Percentiles rank a stretch among this genome's conserved stretches.
phyloP scores from a whole-genome alignment of 176 grass and related monocot species.

The Metroxylon sagu region DNA sequence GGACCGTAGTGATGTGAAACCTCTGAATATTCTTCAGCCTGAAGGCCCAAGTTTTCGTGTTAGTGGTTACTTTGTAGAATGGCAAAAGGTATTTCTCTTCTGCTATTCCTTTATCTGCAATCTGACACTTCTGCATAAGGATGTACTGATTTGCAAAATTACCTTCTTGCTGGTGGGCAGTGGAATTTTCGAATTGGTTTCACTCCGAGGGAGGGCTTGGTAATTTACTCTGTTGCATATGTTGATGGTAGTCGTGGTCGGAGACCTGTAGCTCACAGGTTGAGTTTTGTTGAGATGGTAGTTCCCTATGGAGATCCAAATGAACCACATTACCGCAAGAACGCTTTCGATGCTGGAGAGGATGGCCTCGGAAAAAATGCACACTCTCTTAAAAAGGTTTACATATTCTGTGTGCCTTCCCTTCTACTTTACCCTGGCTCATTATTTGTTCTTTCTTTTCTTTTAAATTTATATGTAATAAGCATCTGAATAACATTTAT shows the following conservation, averaged over 20 bases:
- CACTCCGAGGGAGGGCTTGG: conserved; percentile 89
- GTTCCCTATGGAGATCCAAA: conserved; percentile 99
- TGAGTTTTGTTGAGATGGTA: conserved; percentile 99
- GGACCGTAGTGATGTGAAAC: conserved; percentile 90
- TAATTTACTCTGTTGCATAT: conserved; percentile 93
- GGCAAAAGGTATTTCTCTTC: conserved; percentile 70
- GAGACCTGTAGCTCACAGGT: conserved; percentile 75
- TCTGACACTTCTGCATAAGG: neutral
- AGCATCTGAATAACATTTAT: neutral
- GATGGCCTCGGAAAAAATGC: conserved; percentile 99
- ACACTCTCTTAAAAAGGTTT: conserved; percentile 98
- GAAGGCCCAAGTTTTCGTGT: conserved; percentile 95
- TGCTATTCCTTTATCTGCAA: neutral
- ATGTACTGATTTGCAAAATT: neutral
- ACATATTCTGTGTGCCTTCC: neutral
- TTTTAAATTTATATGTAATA: neutral
- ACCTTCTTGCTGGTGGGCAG: conserved; percentile 19
- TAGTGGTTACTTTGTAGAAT: conserved; percentile 93
- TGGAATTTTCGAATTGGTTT: conserved; percentile 99
- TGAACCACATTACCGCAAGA: conserved; percentile 96
- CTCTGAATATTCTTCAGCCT: conserved; percentile 77
- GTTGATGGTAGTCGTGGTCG: conserved; percentile 86
- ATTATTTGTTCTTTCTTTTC: conserved; percentile 8
- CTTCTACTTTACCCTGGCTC: neutral
- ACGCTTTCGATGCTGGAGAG: conserved; percentile 98